Evolutionary conservation across 768 basidiomycete genomes (phyloP).

Genomic region (Tephrocybe sp.): DNA sequence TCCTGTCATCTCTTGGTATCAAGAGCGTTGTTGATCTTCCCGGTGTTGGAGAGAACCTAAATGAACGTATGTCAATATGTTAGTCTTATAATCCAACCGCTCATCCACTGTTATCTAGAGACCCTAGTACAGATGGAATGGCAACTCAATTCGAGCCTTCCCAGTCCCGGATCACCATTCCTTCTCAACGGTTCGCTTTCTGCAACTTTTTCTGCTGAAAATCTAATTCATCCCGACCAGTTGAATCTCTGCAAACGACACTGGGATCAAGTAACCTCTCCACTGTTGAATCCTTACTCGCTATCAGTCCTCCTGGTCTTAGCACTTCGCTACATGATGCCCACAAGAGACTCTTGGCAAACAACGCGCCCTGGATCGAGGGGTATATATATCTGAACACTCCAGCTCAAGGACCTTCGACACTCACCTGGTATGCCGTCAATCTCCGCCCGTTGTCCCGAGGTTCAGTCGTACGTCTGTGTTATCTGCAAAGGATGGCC

Average conservation of each 20-base stretch:
- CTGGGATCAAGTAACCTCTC: not conserved
- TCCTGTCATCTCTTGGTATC: too few relatives aligned
- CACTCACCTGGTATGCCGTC: constrained; percentile 3
- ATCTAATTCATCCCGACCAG: not conserved
- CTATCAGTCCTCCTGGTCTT: not conserved
- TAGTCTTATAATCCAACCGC: too few relatives aligned
- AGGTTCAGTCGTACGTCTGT: constrained; percentile 1
- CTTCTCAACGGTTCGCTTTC: not conserved
- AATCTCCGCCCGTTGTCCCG: constrained; percentile 2
- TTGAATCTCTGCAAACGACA: not conserved
- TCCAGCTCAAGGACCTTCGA: not conserved
- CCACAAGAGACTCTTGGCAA: not conserved
- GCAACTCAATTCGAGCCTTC: constrained; percentile 5
- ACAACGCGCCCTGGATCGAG: constrained; percentile 1
- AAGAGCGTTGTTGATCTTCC: too few relatives aligned
- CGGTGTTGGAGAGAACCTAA: too few relatives aligned
- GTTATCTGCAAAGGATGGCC: not conserved
- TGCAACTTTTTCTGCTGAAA: not conserved
- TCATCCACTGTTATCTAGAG: too few relatives aligned
- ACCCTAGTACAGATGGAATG: not conserved
- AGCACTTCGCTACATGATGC: not conserved
- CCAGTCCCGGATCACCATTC: not conserved
- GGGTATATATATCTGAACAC: not conserved
- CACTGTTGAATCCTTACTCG: not conserved
- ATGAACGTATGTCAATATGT: too few relatives aligned